phyloP scores from a whole-genome alignment of 2,329 filamentous ascomycete genomes.

The Nothomitra cinnamomea region DNA sequence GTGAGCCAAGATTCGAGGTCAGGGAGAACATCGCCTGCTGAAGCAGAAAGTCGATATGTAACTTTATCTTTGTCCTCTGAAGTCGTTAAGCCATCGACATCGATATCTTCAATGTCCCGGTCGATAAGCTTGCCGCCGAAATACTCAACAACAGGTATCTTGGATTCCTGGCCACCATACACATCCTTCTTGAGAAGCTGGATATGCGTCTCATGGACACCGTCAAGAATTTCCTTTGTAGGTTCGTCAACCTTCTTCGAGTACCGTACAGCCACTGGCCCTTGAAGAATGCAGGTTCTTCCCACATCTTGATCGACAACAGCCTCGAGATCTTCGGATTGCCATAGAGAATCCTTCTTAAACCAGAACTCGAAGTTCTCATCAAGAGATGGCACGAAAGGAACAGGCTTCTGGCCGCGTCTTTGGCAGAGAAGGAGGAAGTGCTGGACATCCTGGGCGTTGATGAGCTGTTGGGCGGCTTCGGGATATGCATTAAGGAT shows the following conservation, averaged over 20 bases:
- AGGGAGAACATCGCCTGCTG: constrained; percentile 57
- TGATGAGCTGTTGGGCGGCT: constrained; percentile 81
- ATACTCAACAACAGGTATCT: constrained; percentile 79
- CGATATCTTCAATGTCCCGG: constrained; percentile 45
- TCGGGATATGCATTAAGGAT: constrained; percentile 75
- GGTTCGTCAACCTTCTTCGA: constrained; percentile 84
- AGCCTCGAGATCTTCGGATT: constrained; percentile 92
- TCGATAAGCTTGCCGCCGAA: constrained; percentile 80
- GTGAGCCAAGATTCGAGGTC: constrained; percentile 71
- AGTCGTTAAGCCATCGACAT: constrained; percentile 74
- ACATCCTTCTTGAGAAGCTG: constrained; percentile 59
- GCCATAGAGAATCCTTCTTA: constrained; percentile 99
- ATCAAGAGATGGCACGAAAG: constrained; percentile 88
- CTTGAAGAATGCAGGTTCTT: constrained; percentile 89
- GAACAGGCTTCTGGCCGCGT: constrained; percentile 85
- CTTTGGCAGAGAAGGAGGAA: constrained; percentile 87
- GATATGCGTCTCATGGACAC: constrained; percentile 81
- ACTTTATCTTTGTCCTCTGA: constrained; percentile 65
- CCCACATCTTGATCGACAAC: constrained; percentile 93
- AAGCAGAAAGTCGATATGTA: constrained; percentile 66
- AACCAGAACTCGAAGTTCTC: constrained; percentile 99
- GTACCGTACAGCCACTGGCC: constrained; percentile 81
- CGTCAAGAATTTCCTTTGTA: constrained; percentile 83
- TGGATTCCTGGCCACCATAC: constrained; percentile 54
- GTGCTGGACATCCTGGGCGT: constrained; percentile 94